These are phyloP conservation scores for Paecilomyces sp. DNA, from an alignment of 2,329 filamentous ascomycete genomes.

Conservation along the genomic window DNA sequence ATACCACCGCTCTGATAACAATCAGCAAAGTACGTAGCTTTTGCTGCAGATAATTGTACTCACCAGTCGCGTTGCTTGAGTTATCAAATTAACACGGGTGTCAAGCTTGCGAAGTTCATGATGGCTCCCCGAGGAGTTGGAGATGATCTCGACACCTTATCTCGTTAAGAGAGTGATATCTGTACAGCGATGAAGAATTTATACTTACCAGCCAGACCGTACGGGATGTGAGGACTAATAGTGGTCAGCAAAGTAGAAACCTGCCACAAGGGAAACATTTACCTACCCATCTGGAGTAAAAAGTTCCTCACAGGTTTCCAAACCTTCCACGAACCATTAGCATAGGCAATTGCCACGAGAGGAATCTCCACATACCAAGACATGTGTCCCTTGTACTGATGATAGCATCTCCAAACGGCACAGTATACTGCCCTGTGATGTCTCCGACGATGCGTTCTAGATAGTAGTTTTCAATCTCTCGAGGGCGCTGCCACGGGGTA, in stretches of 20 bases:
- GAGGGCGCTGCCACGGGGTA: slow-evolving; percentile 54
- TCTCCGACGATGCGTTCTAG: slow-evolving; percentile 54
- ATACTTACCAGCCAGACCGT: slow-evolving; percentile 43
- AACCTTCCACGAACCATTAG: slow-evolving; percentile 5
- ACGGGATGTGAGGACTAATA: slow-evolving; percentile 47
- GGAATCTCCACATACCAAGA: slow-evolving; percentile 36
- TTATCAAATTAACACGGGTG: slow-evolving; percentile 57
- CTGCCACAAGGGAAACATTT: slow-evolving; percentile 7
- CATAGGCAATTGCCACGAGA: background rate
- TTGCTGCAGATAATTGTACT: background rate
- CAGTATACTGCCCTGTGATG: slow-evolving; percentile 49
- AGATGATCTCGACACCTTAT: slow-evolving; percentile 61
- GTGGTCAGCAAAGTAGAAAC: slow-evolving; percentile 11
- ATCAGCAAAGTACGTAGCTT: slow-evolving; percentile 3
- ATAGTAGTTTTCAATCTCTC: slow-evolving; percentile 55
- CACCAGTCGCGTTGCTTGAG: slow-evolving; percentile 50
- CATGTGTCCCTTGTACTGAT: slow-evolving; percentile 57
- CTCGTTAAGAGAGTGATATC: slow-evolving; percentile 1
- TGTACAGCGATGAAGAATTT: background rate
- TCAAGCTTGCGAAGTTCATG: slow-evolving; percentile 61
- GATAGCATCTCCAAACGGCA: slow-evolving; percentile 63
- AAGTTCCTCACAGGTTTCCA: slow-evolving; percentile 63
- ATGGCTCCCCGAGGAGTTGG: slow-evolving; percentile 64
- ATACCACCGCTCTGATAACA: slow-evolving; percentile 36
- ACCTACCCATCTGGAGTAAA: slow-evolving; percentile 48